Percentiles rank a stretch among this genome's conserved stretches.
Evolutionary conservation across 2,329 filamentous ascomycete genomes (phyloP).

Genomic region (Trichoderma pleuroti): DNA sequence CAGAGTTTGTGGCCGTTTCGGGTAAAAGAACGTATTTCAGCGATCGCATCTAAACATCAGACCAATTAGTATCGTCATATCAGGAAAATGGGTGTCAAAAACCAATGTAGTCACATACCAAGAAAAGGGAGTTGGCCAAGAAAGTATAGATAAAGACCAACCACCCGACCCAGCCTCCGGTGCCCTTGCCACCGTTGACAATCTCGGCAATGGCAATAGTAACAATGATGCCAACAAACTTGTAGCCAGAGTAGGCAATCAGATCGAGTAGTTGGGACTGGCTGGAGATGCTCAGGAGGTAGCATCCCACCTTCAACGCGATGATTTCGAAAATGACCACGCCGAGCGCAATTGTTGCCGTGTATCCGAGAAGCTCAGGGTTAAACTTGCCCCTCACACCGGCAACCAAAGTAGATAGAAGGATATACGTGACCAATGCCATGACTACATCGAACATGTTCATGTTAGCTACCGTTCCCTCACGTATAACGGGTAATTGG

Average conservation of each 20-base stretch:
- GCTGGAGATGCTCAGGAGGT: constrained; percentile 89
- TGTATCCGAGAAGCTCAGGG: constrained; percentile 87
- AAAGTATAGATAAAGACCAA: constrained; percentile 87
- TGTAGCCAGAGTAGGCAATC: constrained; percentile 96
- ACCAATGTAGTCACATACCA: constrained; percentile 56
- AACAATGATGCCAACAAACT: constrained; percentile 94
- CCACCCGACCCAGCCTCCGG: constrained; percentile 87
- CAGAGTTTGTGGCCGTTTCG: constrained; percentile 65
- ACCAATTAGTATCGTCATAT: constrained; percentile 15
- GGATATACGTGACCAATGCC: constrained; percentile 96
- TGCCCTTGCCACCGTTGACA: constrained; percentile 73
- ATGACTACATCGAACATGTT: constrained; percentile 56
- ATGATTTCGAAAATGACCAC: constrained; percentile 85
- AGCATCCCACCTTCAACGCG: constrained; percentile 88
- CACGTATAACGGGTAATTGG: neutral
- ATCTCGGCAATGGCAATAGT: constrained; percentile 79
- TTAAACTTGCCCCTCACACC: constrained; percentile 89
- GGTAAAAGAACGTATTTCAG: constrained; percentile 94
- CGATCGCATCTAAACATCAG: constrained; percentile 68
- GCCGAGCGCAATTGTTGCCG: constrained; percentile 76
- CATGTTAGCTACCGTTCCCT: constrained; percentile 24
- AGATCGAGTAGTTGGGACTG: constrained; percentile 90
- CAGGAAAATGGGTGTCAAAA: neutral
- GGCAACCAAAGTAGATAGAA: constrained; percentile 85
- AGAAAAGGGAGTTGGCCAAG: constrained; percentile 87